Base-by-base conservation (phyloP, 2,329 filamentous ascomycete species). In the Ceratocystiopsis minuta region DNA sequence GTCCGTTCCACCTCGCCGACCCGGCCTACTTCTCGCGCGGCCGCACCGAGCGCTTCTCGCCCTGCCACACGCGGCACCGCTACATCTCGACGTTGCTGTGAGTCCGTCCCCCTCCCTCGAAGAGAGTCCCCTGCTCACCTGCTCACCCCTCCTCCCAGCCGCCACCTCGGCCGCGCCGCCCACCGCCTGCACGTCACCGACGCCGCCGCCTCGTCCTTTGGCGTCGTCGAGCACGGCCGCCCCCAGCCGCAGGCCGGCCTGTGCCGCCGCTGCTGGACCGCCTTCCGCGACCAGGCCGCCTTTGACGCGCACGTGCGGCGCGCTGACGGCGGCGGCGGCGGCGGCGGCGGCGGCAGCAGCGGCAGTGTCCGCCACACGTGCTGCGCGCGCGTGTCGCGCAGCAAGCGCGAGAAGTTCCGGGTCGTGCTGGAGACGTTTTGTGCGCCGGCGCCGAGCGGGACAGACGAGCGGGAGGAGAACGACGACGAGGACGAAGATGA, bases 31-130 rank as follows among this genome's bases (percentile, higher is more conserved):
- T 44, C 39, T 50, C 53, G 36, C 48, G 49, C 17, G 48, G 49
- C 15, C 51, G 46, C 17, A 47, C 49, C 15, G 50, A 53, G 16
- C 55, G 52, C 34, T 59, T 54, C 44, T 47, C 46, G 5, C 51
- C 55, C 1, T 59, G 57, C 45, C 54, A 58, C 38, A 55, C 56
- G 2, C 37, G 47, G 16, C 57, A 59, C 43, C 46, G 48, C 37
- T 52, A 56, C 35, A 55, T 59, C 31, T 58, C 56, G 7, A 56
- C 53, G n/a, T 46, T 59, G 7, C 52, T 57, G 55, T 57, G 46
- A 53, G 56, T 51, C 14, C 17, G 15, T 31, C 14, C 31, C 14
- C 12, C 34, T 10, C 13, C 15, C 15, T n/a, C 15, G 7, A 41
- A 38, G 17, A 20, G 48, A 38, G 50, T 34, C 16, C 11, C 41